These are phyloP conservation scores for Cucurbitaria berberidis DNA, from an alignment of 2,329 filamentous ascomycete genomes.

Conservation along the genomic window DNA sequence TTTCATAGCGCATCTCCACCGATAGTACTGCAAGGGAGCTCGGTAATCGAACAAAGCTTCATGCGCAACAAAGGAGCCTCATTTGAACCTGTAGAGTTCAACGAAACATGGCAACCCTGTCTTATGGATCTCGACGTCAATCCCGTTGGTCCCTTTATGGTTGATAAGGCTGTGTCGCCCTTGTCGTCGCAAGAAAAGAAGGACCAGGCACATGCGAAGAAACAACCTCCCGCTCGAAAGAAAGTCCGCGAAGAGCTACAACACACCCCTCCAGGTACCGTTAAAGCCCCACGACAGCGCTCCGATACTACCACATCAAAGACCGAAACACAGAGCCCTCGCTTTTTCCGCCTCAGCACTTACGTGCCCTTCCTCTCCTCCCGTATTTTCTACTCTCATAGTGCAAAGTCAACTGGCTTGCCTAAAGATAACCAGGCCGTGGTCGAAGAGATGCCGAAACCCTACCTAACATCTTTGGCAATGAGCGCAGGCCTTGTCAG, in stretches of 20 bases:
- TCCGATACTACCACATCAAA: slow-evolving; percentile 22
- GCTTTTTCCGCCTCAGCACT: slow-evolving; percentile 43
- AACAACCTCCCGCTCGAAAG: slow-evolving; percentile 19
- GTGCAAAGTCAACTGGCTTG: slow-evolving; percentile 23
- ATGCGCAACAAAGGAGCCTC: slow-evolving; percentile 45
- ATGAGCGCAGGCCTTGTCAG: slow-evolving; percentile 44
- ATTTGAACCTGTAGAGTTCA: slow-evolving; percentile 44
- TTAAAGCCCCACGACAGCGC: slow-evolving; percentile 27
- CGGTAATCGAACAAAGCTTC: slow-evolving; percentile 43
- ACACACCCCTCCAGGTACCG: background rate
- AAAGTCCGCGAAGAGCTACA: slow-evolving; percentile 17
- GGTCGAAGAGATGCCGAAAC: slow-evolving; percentile 39
- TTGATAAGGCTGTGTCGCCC: slow-evolving; percentile 9
- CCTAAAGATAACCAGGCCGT: slow-evolving; percentile 32
- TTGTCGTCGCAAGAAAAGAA: slow-evolving; percentile 3
- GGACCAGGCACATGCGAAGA: slow-evolving; percentile 10
- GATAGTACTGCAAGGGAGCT: slow-evolving; percentile 30
- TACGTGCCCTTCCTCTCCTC: slow-evolving; percentile 39
- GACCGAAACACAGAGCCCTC: slow-evolving; percentile 27
- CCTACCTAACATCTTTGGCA: slow-evolving; percentile 38
- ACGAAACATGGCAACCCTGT: slow-evolving; percentile 41
- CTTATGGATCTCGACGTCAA: slow-evolving; percentile 30
- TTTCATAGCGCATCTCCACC: slow-evolving; percentile 41
- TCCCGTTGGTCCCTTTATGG: slow-evolving; percentile 36
- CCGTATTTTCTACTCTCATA: slow-evolving; percentile 43